Percentiles rank a stretch among this genome's conserved stretches.
These are phyloP conservation scores for Hypoxylon sp. DNA, from an alignment of 2,329 filamentous ascomycete genomes.

Conservation along the genomic window DNA sequence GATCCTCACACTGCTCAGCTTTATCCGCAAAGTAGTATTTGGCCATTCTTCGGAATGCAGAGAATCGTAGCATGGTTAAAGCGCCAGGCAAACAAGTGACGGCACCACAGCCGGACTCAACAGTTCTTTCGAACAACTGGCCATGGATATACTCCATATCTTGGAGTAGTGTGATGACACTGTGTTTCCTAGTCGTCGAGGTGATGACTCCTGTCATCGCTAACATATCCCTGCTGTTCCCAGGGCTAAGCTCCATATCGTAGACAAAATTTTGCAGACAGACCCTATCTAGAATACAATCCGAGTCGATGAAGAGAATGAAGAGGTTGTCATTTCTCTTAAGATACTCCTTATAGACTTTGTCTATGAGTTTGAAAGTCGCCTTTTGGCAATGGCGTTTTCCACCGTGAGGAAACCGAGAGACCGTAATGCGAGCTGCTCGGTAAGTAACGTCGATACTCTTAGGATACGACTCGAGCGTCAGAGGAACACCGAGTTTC, in stretches of 20 bases:
- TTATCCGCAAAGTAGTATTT: conserved; percentile 99
- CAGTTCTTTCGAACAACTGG: conserved; percentile 94
- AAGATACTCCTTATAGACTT: conserved; percentile 89
- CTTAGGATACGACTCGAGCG: conserved; percentile 82
- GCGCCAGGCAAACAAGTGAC: conserved; percentile 96
- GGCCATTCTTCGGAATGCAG: conserved; percentile 95
- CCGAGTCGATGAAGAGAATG: conserved; percentile 96
- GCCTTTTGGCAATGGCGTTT: conserved; percentile 95
- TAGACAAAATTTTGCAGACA: conserved; percentile 99
- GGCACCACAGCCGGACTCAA: conserved; percentile 93
- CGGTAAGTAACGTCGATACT: conserved; percentile 93
- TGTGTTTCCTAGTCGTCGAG: conserved; percentile 89
- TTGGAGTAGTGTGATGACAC: conserved; percentile 90
- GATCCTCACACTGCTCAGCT: conserved; percentile 92
- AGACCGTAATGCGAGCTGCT: conserved; percentile 87
- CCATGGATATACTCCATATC: conserved; percentile 99
- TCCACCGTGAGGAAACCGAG: conserved; percentile 91
- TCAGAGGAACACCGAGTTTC: conserved; percentile 84
- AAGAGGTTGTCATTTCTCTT: conserved; percentile 92
- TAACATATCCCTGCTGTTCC: conserved; percentile 91
- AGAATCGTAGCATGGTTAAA: conserved; percentile 95
- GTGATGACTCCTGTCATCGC: conserved; percentile 99
- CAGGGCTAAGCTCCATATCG: conserved; percentile 97
- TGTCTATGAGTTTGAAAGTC: conserved; percentile 94
- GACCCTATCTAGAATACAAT: conserved; percentile 91